phyloP scores from a whole-genome alignment of 2,329 filamentous ascomycete genomes.

The Trichoderma koningiopsis region DNA sequence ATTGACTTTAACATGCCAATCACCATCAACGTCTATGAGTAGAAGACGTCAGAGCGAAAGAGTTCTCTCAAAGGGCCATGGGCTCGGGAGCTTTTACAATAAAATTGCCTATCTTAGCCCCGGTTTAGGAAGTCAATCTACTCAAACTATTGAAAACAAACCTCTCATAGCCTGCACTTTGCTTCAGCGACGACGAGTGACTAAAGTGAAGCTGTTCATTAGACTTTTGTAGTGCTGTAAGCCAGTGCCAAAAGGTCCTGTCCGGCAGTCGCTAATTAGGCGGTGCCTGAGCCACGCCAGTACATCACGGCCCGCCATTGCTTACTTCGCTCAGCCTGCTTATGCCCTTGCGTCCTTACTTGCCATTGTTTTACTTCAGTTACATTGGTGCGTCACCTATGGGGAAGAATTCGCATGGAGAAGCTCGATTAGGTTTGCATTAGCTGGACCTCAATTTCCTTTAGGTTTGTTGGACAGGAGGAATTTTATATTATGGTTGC shows the following conservation, averaged over 20 bases:
- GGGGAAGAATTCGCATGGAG: neutral
- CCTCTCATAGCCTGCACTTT: neutral
- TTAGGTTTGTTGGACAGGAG: neutral
- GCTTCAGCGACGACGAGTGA: neutral
- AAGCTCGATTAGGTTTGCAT: neutral
- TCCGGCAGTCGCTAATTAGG: neutral
- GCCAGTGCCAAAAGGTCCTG: neutral
- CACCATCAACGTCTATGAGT: conserved; percentile 12
- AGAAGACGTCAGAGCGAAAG: neutral
- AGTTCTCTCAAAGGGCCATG: neutral
- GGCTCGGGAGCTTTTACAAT: neutral
- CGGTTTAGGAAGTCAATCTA: neutral
- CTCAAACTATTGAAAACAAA: neutral
- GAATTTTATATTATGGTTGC: neutral
- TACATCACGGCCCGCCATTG: neutral
- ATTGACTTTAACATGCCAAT: conserved; percentile 8
- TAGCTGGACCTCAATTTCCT: neutral
- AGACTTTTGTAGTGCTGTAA: neutral
- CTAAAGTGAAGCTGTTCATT: neutral
- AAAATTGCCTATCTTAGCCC: neutral
- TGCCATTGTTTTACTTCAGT: neutral
- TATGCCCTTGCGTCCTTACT: neutral
- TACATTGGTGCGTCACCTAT: neutral
- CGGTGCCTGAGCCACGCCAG: neutral
- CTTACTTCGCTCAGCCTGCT: too few species aligned